phyloP scores from a whole-genome alignment of 768 basidiomycete species.

The Tylopilus plumbeoviolaceoides region DNA sequence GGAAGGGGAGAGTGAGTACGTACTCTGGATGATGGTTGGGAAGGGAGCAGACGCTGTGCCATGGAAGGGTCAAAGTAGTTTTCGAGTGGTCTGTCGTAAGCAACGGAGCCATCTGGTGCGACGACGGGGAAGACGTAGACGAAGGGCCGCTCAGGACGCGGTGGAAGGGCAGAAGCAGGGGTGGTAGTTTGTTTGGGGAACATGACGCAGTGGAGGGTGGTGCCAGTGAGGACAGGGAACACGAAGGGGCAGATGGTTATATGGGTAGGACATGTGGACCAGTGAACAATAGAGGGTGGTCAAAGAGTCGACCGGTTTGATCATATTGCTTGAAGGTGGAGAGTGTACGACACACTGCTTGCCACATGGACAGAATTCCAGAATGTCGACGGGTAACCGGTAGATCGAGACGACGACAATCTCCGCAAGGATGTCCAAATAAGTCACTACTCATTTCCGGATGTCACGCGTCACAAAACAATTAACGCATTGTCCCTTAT shows the following conservation, averaged over 20 bases:
- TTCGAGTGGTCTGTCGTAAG: slow-evolving; percentile 21
- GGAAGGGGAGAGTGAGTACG: neutral
- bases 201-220: slow-evolving; percentile 14
- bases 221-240: neutral
- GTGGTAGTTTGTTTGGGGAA: slow-evolving; percentile 1
- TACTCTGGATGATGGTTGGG: slow-evolving; percentile 13
- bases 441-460: neutral
- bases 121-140: slow-evolving; percentile 10
- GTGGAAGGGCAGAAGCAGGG: slow-evolving; percentile 10
- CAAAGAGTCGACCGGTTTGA: slow-evolving; percentile 8
- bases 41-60: slow-evolving; percentile 14
- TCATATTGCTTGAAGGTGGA: too few species aligned
- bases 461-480: slow-evolving; percentile 8
- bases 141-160: slow-evolving; percentile 10
- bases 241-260: slow-evolving; percentile 10
- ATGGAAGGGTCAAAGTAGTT: slow-evolving; percentile 26
- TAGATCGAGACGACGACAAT: slow-evolving; percentile 6
- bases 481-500: neutral
- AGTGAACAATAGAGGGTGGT: slow-evolving; percentile 11
- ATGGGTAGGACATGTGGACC: slow-evolving; percentile 14
- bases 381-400: slow-evolving; percentile 1
- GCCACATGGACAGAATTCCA: slow-evolving; percentile 2
- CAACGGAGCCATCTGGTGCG: slow-evolving; percentile 12
- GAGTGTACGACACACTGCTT: too few species aligned
- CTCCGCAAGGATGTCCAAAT: slow-evolving; percentile 10